Base-by-base conservation (phyloP, 768 basidiomycete genomes). In the Hypsizygus marmoreus region DNA sequence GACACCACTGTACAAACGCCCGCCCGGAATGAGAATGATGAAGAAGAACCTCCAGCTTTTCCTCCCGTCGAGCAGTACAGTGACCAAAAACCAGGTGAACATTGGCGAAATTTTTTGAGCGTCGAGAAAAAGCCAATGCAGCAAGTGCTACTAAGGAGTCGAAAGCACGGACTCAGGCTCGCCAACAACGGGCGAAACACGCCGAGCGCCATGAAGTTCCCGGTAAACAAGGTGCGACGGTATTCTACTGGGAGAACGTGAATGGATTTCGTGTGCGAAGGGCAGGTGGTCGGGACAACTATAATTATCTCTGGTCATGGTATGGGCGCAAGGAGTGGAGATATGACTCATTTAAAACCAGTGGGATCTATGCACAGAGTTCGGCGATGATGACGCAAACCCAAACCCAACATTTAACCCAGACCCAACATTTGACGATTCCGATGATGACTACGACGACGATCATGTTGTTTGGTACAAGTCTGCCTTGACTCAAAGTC, bases 201-300 rank as follows among this genome's bases (percentile, higher is more conserved):
- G 50, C 50, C 6, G 14, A 22, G 13, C 17, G 29, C 13, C n/a
- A 32, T 8, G 13, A 22, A 12, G 30, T 32, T 11, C 60, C 56
- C 0, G 58, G 58, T 4, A 53, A 29, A 40, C 51, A 50, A 43
- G 57, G 61, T 5, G 47, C 58, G 29, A 22, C 20, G 23, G 56
- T 63, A 8, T 63, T 32, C 42, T 23, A 38, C 16, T 63, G 57
- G 62, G 50, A 56, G 20, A 32, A 58, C 9, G 49, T 54, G 10
- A 45, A 58, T 38, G 57, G 57, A 11, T 59, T 54, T 40, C 51
- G 49, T 16, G 41, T 61, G 5, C 39, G 60, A 14, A 44, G 22
- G 37, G 39, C 47, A 13, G 44, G 49, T 8, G 41, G 49, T 17
- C 40, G 58, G 14, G 22, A 19, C 3, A 24, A 50, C 4, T 50